Percentiles rank a stretch among this genome's conserved stretches.
phyloP scores from a whole-genome alignment of 768 basidiomycete species.

The Suillus cothurnatus region DNA sequence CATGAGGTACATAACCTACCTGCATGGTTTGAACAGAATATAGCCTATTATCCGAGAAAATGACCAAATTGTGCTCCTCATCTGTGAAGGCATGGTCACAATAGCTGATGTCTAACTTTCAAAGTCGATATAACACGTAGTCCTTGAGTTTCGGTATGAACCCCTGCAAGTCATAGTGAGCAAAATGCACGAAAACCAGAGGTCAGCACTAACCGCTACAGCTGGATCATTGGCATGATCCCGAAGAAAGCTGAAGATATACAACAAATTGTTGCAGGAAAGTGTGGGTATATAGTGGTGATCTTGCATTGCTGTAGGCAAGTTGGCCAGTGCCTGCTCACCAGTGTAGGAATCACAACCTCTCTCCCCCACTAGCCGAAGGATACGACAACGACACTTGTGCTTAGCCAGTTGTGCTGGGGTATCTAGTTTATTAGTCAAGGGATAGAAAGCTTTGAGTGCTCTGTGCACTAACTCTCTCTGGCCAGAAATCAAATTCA shows the following conservation, averaged over 20 bases:
- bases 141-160: not conserved
- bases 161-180: not conserved
- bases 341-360: too few relatives aligned
- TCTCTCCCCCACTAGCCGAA: not conserved
- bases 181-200: not conserved
- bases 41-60: not conserved
- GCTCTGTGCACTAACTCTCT: not conserved
- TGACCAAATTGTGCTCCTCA: not conserved
- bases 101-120: not conserved
- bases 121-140: not conserved
- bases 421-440: not conserved
- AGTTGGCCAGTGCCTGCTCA: not conserved
- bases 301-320: too few relatives aligned
- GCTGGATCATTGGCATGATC: not conserved
- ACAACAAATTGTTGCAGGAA: not conserved
- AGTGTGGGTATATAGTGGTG: not conserved
- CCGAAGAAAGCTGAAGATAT: not conserved
- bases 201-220: not conserved
- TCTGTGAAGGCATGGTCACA: not conserved
- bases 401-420: not conserved
- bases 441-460: not conserved
- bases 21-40: not conserved
- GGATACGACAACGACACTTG: not conserved
- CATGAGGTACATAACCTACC: too few relatives aligned
- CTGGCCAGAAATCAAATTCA: not conserved